A percentile compares a stretch with the other conserved stretches of the same genome.
Conservation (phyloP, 495 filamentous ascomycete species). For the Penicillium malachiteum region DNA sequence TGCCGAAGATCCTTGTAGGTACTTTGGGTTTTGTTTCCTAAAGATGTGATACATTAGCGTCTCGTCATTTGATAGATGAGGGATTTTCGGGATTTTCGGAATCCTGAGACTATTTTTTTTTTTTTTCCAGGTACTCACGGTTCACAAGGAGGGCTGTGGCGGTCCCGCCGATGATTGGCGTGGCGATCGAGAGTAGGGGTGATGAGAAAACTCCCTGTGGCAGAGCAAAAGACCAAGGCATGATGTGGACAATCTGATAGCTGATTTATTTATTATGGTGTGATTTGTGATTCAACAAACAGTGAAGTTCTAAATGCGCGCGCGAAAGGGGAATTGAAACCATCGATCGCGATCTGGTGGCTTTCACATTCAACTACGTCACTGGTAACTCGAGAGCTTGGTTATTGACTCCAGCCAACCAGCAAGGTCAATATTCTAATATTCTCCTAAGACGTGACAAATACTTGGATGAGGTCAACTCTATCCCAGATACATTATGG, state of each 20-base stretch:
- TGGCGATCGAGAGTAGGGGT: slow-evolving; percentile 33
- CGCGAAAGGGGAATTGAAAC: not conserved
- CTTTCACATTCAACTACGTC: slow-evolving; percentile 13
- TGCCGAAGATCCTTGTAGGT: slow-evolving; percentile 70
- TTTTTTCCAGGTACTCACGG: slow-evolving; percentile 20
- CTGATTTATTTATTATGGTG: not conserved
- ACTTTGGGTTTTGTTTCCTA: slow-evolving; percentile 56
- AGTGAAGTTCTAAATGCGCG: not conserved
- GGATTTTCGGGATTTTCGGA: not conserved
- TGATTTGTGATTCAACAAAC: too few species aligned
- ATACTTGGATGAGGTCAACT: too few species aligned
- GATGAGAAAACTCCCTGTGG: slow-evolving; percentile 35
- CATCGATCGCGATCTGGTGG: slow-evolving; percentile 21
- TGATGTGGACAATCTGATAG: slow-evolving; percentile 12
- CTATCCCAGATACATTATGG: too few species aligned
- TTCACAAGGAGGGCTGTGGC: slow-evolving; percentile 33
- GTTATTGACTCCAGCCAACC: not conserved
- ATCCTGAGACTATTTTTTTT: not conserved
- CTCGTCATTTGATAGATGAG: not conserved
- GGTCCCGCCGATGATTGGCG: slow-evolving; percentile 34
- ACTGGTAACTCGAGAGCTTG: not conserved
- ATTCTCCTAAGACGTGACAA: too few species aligned
- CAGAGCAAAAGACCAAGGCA: slow-evolving; percentile 40
- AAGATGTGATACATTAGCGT: not conserved
- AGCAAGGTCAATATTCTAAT: too few species aligned